Base-by-base conservation (phyloP, 169 alveolate genomes). In the Cryptosporidium parvum region DNA sequence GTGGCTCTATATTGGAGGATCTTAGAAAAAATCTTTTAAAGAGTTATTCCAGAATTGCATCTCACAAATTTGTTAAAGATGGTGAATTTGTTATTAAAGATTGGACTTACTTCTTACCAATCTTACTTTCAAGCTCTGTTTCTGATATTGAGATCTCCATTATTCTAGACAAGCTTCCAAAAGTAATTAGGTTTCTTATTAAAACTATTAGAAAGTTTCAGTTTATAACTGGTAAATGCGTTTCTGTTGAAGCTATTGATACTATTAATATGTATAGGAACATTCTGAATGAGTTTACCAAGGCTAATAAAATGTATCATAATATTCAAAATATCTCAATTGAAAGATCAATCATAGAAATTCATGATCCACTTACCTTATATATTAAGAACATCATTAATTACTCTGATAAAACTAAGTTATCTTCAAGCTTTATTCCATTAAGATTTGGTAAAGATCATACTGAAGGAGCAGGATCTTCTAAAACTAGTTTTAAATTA, bases 291-390 rank as follows among this genome's bases (percentile, higher is more conserved):
- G 58, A 59, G 42, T 73, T 37, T 59, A 33, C 18, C 29, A 31
- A 8, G n/a, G 18, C 35, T 42, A 56, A 14, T 56, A 12, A 52
- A 29, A 16, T 59, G 52, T 73, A 53, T 26, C 3, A 23, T 35
- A 29, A 23, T 9, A 73, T 73, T 18, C 52, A 73, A 8, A 73
- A 53, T 35, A 29, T 73, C 0, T 52, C 42, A 2, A 26, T 56
- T 1, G 70, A 73, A 23, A 53, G 70, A 29, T 7, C 16, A 10
- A 42, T 42, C 0, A 73, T 53, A 23, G 68, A 73, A 9, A 29
- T 73, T 53, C 69, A 53, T 9, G 86, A 73, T 73, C 86, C 86
- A 18, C 39, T 73, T n/a, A 56, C 86, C 12, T n/a, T 73, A 8
- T 73, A 73, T 8, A 73, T 73, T 53, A 73, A 58, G 33, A 73